Evolutionary conservation across 805 yeast species (phyloP), one percentile per base, ranked within the genome.

Genomic region (Ogataea thermomethanolica): DNA sequence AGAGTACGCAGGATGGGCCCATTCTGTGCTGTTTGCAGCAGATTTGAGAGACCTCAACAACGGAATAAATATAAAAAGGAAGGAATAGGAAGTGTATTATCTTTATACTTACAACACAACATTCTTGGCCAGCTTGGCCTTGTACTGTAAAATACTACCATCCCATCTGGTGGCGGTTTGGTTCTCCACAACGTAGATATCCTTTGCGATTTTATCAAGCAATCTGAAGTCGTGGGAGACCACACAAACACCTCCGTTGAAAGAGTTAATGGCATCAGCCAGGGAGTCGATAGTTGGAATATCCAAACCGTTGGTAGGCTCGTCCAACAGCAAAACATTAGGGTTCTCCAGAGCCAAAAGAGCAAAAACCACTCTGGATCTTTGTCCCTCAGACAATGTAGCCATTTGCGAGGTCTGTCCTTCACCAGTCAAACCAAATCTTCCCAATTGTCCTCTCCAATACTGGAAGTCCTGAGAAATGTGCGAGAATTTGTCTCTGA

Each of bases 271-370:
- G 50, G 99, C 99, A 42, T 84, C 95, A 39, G 97, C 99, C 58
- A 93, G 75, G 31, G 99, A 93, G 70, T 93, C 99, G 63, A 93
- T 93, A 37, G 99, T 90, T 60, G 97, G 89, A 58, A 93, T 91
- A 75, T 93, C 99, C 69, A 93, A 76, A 77, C 98, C 98, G 78
- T 93, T 93, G 53, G 99, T 93, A 79, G 99, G 99, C 82, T 93
- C 99, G 75, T 93, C 99, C 70, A 93, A 75, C 63, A 93, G 73
- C 58, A 93, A 74, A 66, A 93, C 87, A 70, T 93, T 93, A 60
- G 99, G 99, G 49, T 85, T 72, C 71, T 93, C 97, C 54, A 93
- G 75, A 37, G 99, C 99, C 60, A 93, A 78, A 53, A 93, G 73
- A 8, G 98, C 98, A 62, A 93, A 93, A 42, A 93, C 99, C 54